Conservation (phyloP, 495 filamentous ascomycete species). For the Penicillium argentinense region DNA sequence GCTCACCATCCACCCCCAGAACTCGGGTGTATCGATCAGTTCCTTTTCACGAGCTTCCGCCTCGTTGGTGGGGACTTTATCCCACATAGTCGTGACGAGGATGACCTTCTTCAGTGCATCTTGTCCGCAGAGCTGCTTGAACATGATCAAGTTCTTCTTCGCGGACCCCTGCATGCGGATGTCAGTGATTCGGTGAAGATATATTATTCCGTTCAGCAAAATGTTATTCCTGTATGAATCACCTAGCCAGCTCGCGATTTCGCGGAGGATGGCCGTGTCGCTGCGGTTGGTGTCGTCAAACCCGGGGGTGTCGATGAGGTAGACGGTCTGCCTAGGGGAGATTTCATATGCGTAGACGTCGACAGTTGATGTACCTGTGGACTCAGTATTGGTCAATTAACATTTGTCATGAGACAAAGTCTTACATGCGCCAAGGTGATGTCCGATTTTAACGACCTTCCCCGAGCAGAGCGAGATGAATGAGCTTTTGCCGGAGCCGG, state of each 20-base stretch:
- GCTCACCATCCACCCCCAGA: constrained; percentile 9
- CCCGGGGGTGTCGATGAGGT: constrained; percentile 43
- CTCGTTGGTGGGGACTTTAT: not conserved
- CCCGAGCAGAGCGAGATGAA: constrained; percentile 32
- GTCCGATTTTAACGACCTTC: constrained; percentile 19
- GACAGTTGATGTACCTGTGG: constrained; percentile 6
- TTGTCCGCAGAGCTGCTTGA: constrained; percentile 43
- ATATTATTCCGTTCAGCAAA: constrained; percentile 31
- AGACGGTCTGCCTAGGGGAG: constrained; percentile 1
- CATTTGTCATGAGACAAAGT: too few relatives aligned
- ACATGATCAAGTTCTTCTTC: constrained; percentile 41
- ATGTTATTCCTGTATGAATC: constrained; percentile 3
- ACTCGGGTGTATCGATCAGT: not conserved
- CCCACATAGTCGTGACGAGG: constrained; percentile 48
- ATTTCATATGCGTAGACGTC: constrained; percentile 4
- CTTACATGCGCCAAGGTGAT: constrained; percentile 25
- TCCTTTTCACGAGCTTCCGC: constrained; percentile 2
- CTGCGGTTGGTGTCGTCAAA: constrained; percentile 39
- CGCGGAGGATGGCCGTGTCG: constrained; percentile 38
- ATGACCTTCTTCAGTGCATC: constrained; percentile 37
- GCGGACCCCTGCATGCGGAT: constrained; percentile 37
- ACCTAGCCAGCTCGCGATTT: constrained; percentile 24
- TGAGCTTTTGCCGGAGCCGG: constrained; percentile 42
- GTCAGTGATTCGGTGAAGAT: constrained; percentile 48
- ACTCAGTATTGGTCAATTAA: too few relatives aligned